A percentile compares a stretch with the other conserved stretches of the same genome.
Evolutionary conservation across 768 basidiomycete species (phyloP).

Genomic region (Neoboletus brunneissimus): DNA sequence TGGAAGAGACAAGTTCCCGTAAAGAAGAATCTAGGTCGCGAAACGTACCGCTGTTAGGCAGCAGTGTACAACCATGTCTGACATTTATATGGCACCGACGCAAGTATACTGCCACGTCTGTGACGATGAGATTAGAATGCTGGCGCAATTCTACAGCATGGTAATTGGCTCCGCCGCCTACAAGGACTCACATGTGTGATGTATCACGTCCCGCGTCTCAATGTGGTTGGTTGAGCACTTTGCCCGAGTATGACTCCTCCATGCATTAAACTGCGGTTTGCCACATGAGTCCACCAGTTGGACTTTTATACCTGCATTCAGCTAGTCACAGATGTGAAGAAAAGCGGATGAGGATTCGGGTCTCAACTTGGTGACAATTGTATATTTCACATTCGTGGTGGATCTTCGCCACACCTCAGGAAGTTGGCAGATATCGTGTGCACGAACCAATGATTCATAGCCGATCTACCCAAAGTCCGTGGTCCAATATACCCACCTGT

Average conservation of each 20-base stretch:
- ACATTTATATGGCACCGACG: slow-evolving; percentile 21
- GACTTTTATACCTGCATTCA: neutral
- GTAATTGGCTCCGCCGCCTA: slow-evolving; percentile 12
- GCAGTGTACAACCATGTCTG: neutral
- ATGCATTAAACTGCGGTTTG: neutral
- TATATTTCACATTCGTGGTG: neutral
- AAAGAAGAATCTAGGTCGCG: neutral
- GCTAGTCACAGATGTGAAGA: neutral
- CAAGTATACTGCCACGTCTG: neutral
- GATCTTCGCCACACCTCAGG: slow-evolving; percentile 6
- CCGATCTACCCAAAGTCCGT: no score
- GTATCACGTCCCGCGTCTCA: slow-evolving; percentile 1
- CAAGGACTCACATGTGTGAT: slow-evolving; percentile 15
- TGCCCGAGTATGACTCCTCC: neutral
- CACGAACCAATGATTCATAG: neutral
- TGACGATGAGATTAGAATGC: neutral
- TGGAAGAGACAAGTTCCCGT: neutral
- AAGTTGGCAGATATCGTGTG: neutral
- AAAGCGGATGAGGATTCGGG: neutral
- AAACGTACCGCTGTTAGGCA: slow-evolving; percentile 1
- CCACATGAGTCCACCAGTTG: slow-evolving; percentile 8
- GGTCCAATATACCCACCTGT: slow-evolving; percentile 8
- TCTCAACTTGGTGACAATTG: neutral
- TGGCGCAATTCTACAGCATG: slow-evolving; percentile 24
- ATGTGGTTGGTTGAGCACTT: slow-evolving; percentile 7